A percentile compares a stretch with the other conserved stretches of the same genome.
Evolutionary conservation across 1,284 basidiomycete species (phyloP).

Genomic region (Coniferiporia sulphurascens): DNA sequence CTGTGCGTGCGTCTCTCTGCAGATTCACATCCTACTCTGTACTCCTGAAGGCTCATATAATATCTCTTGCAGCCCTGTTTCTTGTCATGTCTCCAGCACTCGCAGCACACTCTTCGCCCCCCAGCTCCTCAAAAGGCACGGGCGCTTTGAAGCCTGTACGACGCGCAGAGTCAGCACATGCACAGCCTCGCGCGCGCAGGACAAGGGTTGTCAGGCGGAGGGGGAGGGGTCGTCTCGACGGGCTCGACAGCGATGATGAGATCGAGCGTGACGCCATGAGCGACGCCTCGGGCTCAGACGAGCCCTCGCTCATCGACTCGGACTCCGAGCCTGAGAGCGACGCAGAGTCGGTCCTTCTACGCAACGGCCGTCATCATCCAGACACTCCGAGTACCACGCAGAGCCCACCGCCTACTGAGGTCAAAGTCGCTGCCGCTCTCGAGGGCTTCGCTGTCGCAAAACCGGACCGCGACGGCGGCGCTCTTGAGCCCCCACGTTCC

Average conservation of each 20-base stretch:
- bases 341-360: constrained; percentile 49
- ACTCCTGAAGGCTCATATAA: not conserved
- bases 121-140: constrained; percentile 9
- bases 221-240: constrained; percentile 46
- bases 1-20: not conserved
- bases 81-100: constrained; percentile 13
- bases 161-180: constrained; percentile 1
- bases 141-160: not conserved
- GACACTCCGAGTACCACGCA: constrained; percentile 62
- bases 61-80: not conserved
- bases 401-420: constrained; percentile 41
- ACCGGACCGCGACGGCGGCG: constrained; percentile 29
- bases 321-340: constrained; percentile 63
- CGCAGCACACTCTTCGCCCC: constrained; percentile 1
- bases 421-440: constrained; percentile 14
- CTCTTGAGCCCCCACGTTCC: constrained; percentile 24
- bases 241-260: constrained; percentile 67
- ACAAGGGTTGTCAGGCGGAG: constrained; percentile 40
- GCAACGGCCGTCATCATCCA: constrained; percentile 41
- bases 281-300: constrained; percentile 54
- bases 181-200: constrained; percentile 25
- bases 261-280: constrained; percentile 62
- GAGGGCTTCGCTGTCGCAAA: constrained; percentile 16
- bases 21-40: not conserved
- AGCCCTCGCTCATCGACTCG: constrained; percentile 51